These are phyloP conservation scores for Amesomyces nigricolor DNA, from an alignment of 2,329 filamentous ascomycete species.

Conservation along the genomic window DNA sequence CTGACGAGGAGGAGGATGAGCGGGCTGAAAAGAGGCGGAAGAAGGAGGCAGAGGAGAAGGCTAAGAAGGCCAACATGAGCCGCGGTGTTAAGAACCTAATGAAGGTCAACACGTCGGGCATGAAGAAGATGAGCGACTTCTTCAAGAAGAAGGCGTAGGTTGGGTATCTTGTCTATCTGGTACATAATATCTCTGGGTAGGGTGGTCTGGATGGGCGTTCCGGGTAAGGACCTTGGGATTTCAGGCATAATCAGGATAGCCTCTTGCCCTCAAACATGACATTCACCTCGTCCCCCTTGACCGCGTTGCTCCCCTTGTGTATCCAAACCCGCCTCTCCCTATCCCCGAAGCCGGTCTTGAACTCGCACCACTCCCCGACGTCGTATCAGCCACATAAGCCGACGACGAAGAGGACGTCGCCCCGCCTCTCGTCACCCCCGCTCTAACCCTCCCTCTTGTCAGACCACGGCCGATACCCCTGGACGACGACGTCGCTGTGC, in stretches of 20 bases:
- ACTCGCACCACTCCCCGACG: slow-evolving; percentile 29
- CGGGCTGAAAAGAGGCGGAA: slow-evolving; percentile 76
- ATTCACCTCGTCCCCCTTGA: slow-evolving; percentile 33
- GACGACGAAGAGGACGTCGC: slow-evolving; percentile 12
- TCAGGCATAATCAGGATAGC: not conserved
- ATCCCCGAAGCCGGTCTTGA: slow-evolving; percentile 39
- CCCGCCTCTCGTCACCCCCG: slow-evolving; percentile 13
- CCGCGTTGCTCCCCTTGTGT: slow-evolving; percentile 47
- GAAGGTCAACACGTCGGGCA: slow-evolving; percentile 86
- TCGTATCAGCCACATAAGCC: slow-evolving; percentile 21
- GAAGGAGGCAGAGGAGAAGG: slow-evolving; percentile 83
- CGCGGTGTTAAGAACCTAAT: slow-evolving; percentile 72
- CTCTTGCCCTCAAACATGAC: not conserved
- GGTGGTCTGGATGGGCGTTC: slow-evolving; percentile 6
- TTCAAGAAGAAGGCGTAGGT: slow-evolving; percentile 62
- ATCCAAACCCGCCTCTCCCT: slow-evolving; percentile 39
- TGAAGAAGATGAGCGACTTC: slow-evolving; percentile 96
- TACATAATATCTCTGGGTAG: not conserved
- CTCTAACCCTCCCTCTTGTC: slow-evolving; percentile 20
- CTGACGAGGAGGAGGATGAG: slow-evolving; percentile 63
- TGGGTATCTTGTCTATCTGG: slow-evolving; percentile 29
- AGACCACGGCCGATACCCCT: slow-evolving; percentile 18
- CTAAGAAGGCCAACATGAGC: slow-evolving; percentile 70
- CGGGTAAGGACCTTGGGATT: not conserved
- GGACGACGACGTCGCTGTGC: slow-evolving; percentile 26